Percentiles rank a stretch among this genome's conserved stretches.
Conservation (phyloP, 345 rosid genomes). For the Anacardium occidentale region DNA sequence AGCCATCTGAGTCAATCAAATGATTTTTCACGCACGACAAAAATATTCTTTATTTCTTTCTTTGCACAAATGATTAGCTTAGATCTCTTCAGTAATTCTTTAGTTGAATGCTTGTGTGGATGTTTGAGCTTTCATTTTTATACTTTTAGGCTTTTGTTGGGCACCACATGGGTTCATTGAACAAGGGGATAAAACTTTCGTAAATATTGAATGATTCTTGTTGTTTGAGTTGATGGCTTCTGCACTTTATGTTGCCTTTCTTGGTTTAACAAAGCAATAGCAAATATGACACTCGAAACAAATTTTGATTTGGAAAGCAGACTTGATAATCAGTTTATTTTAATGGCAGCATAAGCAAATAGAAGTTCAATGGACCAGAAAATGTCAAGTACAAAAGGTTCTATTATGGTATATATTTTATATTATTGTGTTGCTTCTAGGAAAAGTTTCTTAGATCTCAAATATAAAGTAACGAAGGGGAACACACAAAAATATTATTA, state of each 20-base stretch:
- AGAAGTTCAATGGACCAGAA: neutral
- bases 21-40: neutral
- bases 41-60: slow-evolving; percentile 2
- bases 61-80: neutral
- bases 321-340: neutral
- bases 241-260: neutral
- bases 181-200: neutral
- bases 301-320: too few relatives aligned
- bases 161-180: neutral
- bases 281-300: too few relatives aligned
- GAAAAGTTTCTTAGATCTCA: slow-evolving; percentile 2
- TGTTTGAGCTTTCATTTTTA: too few relatives aligned
- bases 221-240: neutral
- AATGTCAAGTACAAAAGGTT: neutral
- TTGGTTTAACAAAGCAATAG: too few relatives aligned
- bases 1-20: neutral
- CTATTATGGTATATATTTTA: neutral
- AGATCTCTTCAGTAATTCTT: neutral
- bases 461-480: neutral
- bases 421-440: neutral
- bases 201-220: neutral
- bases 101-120: slow-evolving; percentile 15
- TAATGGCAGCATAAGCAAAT: neutral
- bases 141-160: neutral
- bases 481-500: neutral